These are phyloP conservation scores for Penicillium hordei DNA, from an alignment of 2,329 filamentous ascomycete species.

Conservation along the genomic window DNA sequence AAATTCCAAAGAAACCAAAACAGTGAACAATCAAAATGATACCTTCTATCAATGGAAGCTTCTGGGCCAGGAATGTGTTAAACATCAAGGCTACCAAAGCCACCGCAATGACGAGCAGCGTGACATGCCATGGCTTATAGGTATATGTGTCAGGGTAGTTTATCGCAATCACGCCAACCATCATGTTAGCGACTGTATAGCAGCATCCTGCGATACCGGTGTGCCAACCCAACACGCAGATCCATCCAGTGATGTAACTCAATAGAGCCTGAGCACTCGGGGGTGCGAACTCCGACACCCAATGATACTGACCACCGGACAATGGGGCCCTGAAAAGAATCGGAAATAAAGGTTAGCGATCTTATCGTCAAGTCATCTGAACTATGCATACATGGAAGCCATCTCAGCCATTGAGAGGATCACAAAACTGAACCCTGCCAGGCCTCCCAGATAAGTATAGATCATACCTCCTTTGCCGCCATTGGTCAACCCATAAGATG, in stretches of 20 bases:
- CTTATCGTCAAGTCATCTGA: background rate
- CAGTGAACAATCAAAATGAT: constrained; percentile 35
- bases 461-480: background rate
- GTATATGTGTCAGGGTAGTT: constrained; percentile 13
- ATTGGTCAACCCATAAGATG: background rate
- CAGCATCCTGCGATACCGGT: constrained; percentile 27
- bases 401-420: background rate
- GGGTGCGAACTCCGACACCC: background rate
- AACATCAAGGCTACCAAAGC: constrained; percentile 28
- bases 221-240: constrained; percentile 34
- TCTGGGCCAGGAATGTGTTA: constrained; percentile 29
- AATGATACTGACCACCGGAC: background rate
- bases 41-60: constrained; percentile 33
- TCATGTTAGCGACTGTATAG: constrained; percentile 34
- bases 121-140: background rate
- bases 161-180: constrained; percentile 36
- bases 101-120: constrained; percentile 14
- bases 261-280: background rate
- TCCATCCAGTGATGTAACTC: constrained; percentile 26
- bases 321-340: background rate
- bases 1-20: constrained; percentile 33
- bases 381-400: background rate
- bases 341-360: background rate
- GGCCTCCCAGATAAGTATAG: background rate
- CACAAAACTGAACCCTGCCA: background rate